Conservation (phyloP, 371 early-diverging fungal genomes). For the Rhizopus delemar region DNA sequence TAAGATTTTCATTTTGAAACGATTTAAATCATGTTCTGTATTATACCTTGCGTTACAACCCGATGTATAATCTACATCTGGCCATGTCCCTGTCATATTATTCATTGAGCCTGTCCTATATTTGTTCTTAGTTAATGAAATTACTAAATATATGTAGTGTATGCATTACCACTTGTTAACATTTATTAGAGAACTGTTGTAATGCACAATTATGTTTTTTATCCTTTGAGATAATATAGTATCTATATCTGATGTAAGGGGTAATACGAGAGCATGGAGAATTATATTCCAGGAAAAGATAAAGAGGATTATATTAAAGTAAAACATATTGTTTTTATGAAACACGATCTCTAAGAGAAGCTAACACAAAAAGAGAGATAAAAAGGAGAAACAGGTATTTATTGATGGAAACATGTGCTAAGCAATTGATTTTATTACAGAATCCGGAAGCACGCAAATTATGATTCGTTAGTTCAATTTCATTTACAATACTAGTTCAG, state of each 20-base stretch:
- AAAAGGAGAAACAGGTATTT: too few species aligned
- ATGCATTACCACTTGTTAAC: background rate
- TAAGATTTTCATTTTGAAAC: background rate
- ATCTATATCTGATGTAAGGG: background rate
- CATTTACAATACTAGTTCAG: too few species aligned
- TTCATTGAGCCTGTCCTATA: background rate
- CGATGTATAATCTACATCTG: slow-evolving; percentile 14
- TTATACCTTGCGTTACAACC: slow-evolving; percentile 17
- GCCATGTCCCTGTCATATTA: slow-evolving; percentile 16
- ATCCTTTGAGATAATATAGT: background rate
- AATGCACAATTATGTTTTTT: background rate
- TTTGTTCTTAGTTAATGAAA: background rate
- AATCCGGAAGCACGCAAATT: too few species aligned
- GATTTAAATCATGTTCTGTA: background rate
- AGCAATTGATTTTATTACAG: too few species aligned
- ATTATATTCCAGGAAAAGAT: too few species aligned
- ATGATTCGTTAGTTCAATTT: too few species aligned
- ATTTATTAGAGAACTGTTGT: background rate
- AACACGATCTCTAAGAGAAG: too few species aligned
- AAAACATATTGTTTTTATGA: too few species aligned
- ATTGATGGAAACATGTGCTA: too few species aligned
- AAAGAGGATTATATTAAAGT: too few species aligned
- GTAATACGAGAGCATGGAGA: background rate
- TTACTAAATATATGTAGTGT: background rate
- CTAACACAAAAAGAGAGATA: too few species aligned